phyloP scores from a whole-genome alignment of 2,329 filamentous ascomycete species.

The Aaosphaeria pasadenensis region DNA sequence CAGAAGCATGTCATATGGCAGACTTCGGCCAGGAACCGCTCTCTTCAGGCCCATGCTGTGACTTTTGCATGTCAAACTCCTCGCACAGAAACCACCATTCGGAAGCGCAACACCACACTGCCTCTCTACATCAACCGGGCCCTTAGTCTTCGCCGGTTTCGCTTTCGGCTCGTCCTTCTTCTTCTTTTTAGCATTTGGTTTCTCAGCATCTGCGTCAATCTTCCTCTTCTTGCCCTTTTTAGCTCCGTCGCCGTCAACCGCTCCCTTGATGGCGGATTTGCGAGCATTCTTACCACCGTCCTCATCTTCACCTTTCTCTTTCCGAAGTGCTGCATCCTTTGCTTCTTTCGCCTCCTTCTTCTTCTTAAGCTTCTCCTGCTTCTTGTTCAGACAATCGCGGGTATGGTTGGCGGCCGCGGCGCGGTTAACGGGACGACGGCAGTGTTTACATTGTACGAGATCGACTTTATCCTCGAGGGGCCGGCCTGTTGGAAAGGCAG shows the following conservation, averaged over 20 bases:
- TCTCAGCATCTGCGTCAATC: slow-evolving; percentile 62
- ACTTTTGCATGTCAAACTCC: slow-evolving; percentile 89
- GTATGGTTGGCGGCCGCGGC: slow-evolving; percentile 76
- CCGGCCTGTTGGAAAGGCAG: slow-evolving; percentile 77
- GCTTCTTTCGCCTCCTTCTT: slow-evolving; percentile 62
- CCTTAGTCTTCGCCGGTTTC: slow-evolving; percentile 81
- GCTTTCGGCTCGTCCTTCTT: slow-evolving; percentile 90
- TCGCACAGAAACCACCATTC: slow-evolving; percentile 82
- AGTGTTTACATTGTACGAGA: slow-evolving; percentile 83
- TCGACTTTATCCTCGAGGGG: slow-evolving; percentile 79
- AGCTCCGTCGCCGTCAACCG: slow-evolving; percentile 35
- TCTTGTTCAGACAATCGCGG: slow-evolving; percentile 76
- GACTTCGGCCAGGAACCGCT: slow-evolving; percentile 77
- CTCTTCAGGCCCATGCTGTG: slow-evolving; percentile 95
- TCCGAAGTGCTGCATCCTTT: slow-evolving; percentile 48
- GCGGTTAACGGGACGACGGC: slow-evolving; percentile 82
- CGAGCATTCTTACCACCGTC: slow-evolving; percentile 37
- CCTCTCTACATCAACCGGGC: slow-evolving; percentile 88
- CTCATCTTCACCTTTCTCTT: slow-evolving; percentile 46
- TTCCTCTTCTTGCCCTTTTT: slow-evolving; percentile 49
- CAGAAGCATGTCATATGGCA: slow-evolving; percentile 90
- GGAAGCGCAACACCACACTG: slow-evolving; percentile 86
- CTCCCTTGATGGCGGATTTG: slow-evolving; percentile 41
- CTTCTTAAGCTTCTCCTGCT: slow-evolving; percentile 63
- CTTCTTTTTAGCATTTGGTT: slow-evolving; percentile 80